Evolutionary conservation across 306 rosid species (phyloP), one percentile per base, ranked within the genome.

Genomic region (Inga oerstediana): DNA sequence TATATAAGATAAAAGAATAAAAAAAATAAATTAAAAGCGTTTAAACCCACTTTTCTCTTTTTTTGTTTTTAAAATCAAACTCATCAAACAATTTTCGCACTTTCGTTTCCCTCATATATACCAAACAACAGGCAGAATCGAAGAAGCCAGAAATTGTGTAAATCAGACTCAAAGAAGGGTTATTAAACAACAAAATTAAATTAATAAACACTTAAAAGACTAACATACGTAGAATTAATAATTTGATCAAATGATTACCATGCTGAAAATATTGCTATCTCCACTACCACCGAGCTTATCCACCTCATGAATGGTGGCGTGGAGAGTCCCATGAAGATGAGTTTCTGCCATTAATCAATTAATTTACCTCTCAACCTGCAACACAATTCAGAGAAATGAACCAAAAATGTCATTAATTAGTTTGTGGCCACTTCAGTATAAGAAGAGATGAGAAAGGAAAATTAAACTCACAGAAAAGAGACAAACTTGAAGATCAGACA

Each of bases 321-420:
- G 99, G 45, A 95, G 99, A 80, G 89, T 90, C 3, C 99, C 99
- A 49, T 95, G 99, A 14, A 95, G 92, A 90, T 90, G 91, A 75
- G 72, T 79, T 76, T 83, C 86, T 58, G 91, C 90, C 98, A 95
- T 93, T 83, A 81, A 64, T 43, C 20, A 39, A 95, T 93, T 83
- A 80, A 62, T 69, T 67, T 58, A 58, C 41, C 4, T 72, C 66
- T 88, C 86, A 92, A 92, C 87, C 91, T 91, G 59, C 64, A 66
- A 12, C 41, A 72, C 58, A 72, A 65, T 65, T 27, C 70, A 20
- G 22, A 43, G 39, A 52, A 52, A 52, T 17, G 2, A 17, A 69
- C 22, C 48, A 71, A 37, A 27, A 37, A n/a, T 39, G 74, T 19
- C 3, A 69, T 19, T 17, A 35, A 67, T 15, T 37, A 20, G 2